Conservation (phyloP, 495 filamentous ascomycete genomes). For the Penicillium atrosanguineum region DNA sequence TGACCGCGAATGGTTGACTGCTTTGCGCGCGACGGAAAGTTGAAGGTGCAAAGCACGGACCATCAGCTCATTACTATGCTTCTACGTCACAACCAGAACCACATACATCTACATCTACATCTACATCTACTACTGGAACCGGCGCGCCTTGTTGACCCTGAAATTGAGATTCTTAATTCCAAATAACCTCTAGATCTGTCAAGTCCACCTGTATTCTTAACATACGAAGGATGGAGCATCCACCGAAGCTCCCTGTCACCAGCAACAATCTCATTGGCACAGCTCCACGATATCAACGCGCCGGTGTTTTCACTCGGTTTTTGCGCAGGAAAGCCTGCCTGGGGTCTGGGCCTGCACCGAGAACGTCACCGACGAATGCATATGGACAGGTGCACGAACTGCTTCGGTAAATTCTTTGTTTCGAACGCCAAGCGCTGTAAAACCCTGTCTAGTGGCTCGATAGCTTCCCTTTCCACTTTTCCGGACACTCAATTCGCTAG, state of each 20-base stretch:
- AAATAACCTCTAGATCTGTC: no score
- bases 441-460: conserved; percentile 17
- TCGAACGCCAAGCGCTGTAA: not conserved
- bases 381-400: conserved; percentile 1
- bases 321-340: not conserved
- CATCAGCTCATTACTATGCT: not conserved
- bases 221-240: not conserved
- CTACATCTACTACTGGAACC: no score
- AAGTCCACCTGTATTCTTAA: not conserved
- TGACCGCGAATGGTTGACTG: conserved; percentile 52
- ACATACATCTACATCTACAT: not conserved
- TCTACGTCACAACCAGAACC: not conserved
- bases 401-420: conserved; percentile 4
- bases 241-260: not conserved
- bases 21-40: conserved; percentile 3
- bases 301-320: not conserved
- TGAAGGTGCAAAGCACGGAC: not conserved
- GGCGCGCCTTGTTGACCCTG: no score
- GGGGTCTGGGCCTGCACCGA: not conserved
- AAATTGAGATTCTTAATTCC: no score
- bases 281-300: not conserved
- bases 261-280: not conserved
- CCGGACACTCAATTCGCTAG: not conserved
- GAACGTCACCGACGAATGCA: not conserved
- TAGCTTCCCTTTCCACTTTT: conserved; percentile 2